Percentiles rank a stretch among this genome's conserved stretches.
phyloP scores from a whole-genome alignment of 169 alveolate species.

The Cryptosporidium viatorum region DNA sequence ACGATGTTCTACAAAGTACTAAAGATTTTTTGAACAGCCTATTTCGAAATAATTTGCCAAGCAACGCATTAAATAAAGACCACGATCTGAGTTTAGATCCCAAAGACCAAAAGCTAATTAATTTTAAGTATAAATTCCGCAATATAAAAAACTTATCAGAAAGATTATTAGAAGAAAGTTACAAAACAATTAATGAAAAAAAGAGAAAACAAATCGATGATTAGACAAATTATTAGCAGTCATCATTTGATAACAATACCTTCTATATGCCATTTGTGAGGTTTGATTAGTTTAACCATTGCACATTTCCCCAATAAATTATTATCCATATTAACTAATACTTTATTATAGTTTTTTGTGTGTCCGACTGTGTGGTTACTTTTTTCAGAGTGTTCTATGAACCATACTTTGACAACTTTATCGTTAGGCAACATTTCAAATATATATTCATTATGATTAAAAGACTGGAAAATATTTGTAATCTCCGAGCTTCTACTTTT shows the following conservation, averaged over 20 bases:
- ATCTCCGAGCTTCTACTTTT: conserved; percentile 90
- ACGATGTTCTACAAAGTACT: conserved; percentile 11
- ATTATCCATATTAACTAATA: conserved; percentile 82
- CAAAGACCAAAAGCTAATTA: background rate
- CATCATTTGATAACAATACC: conserved; percentile 74
- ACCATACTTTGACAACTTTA: conserved; percentile 88
- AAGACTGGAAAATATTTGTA: conserved; percentile 90
- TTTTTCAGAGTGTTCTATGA: conserved; percentile 87
- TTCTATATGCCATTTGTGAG: conserved; percentile 87
- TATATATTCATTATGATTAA: conserved; percentile 86
- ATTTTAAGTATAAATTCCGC: background rate
- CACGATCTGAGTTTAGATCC: background rate
- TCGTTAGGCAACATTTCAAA: conserved; percentile 67
- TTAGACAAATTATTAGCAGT: background rate
- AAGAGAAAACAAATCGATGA: background rate
- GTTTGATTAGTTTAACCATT: conserved; percentile 80
- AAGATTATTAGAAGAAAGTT: conserved; percentile 42
- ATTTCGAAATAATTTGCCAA: background rate
- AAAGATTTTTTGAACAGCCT: conserved; percentile 6
- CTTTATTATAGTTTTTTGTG: conserved; percentile 93
- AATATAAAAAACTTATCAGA: conserved; percentile 25
- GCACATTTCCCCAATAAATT: conserved; percentile 84
- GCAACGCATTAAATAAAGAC: background rate
- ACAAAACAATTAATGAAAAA: background rate
- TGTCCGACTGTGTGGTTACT: conserved; percentile 91